phyloP scores from a whole-genome alignment of 2,329 filamentous ascomycete species.

The Colletotrichum euphorbiae region DNA sequence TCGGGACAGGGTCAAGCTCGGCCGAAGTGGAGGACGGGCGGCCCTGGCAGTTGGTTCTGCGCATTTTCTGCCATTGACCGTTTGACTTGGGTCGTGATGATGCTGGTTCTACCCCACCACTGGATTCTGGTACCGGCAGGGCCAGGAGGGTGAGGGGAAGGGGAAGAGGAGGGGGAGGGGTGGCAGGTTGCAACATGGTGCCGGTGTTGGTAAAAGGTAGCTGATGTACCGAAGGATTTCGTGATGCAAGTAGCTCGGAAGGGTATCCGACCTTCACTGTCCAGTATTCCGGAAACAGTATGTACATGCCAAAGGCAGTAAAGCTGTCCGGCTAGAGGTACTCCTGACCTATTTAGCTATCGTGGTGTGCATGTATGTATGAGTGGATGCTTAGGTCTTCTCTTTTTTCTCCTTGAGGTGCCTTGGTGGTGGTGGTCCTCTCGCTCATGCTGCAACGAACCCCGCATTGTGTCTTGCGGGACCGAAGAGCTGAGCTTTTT shows the following conservation, averaged over 20 bases:
- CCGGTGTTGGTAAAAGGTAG: not conserved
- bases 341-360: not conserved
- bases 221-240: not conserved
- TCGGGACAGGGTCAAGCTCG: conserved; percentile 29
- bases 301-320: conserved; percentile 27
- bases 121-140: not conserved
- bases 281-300: not conserved
- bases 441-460: conserved; percentile 32
- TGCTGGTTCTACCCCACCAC: conserved; percentile 36
- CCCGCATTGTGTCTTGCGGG: conserved; percentile 39
- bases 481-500: conserved; percentile 20
- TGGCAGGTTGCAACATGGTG: too few species aligned
- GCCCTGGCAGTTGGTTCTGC: conserved; percentile 24
- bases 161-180: not conserved
- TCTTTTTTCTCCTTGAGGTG: not conserved
- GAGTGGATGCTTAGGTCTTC: conserved; percentile 34
- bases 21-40: conserved; percentile 36
- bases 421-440: not conserved
- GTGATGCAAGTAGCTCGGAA: not conserved
- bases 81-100: conserved; percentile 31
- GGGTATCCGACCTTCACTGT: not conserved
- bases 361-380: not conserved
- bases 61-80: conserved; percentile 34
- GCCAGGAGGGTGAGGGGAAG: not conserved
- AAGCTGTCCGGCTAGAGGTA: conserved; percentile 27